Base-by-base conservation (phyloP, 345 rosid genomes). In the Lepidium africanum region DNA sequence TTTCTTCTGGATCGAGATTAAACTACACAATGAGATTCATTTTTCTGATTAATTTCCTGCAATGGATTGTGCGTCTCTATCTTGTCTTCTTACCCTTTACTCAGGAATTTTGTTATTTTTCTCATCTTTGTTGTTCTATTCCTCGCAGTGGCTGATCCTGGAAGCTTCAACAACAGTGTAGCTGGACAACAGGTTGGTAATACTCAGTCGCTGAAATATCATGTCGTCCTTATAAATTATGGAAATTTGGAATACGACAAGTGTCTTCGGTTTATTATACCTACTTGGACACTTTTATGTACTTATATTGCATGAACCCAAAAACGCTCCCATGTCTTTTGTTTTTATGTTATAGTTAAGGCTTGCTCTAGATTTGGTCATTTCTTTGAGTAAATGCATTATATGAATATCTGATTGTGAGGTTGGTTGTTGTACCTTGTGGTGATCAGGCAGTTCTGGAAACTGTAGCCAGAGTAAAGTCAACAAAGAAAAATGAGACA, bases 131-230 rank as follows among this genome's bases (percentile, higher is more conserved):
- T 14, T 43, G 27, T 50, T 59, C 41, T 58, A 43, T 16, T n/a
- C 0, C 9, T 80, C 52, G 77, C 89, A 87, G 96, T 68, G 58
- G 41, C 84, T 71, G 97, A 87, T 82, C 81, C 91, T 32, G 90
- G 84, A 42, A 85, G 96, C 82, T 91, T 88, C 78, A 91, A 91
- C 76, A 91, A 88, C 70, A 91, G 91, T 64, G 88, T 91, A 40
- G 84, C 90, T 12, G 97, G 77, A 9, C 82, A 87, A 53, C 93
- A 91, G 96, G 96, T 91, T 71, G 7, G 78, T 64, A 12, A 37
- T 15, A 27, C 32, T 21, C 23, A 19, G 5, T 36, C 9, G 2
- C 27, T 19, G 9, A 11, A 21, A 3, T 47, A 25, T 50, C 57
- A 40, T 48, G 23, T 27, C 35, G 35, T 50, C 23, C 2, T 59